phyloP scores from a whole-genome alignment of 2,329 filamentous ascomycete species.

The Cladosporium colombiae region DNA sequence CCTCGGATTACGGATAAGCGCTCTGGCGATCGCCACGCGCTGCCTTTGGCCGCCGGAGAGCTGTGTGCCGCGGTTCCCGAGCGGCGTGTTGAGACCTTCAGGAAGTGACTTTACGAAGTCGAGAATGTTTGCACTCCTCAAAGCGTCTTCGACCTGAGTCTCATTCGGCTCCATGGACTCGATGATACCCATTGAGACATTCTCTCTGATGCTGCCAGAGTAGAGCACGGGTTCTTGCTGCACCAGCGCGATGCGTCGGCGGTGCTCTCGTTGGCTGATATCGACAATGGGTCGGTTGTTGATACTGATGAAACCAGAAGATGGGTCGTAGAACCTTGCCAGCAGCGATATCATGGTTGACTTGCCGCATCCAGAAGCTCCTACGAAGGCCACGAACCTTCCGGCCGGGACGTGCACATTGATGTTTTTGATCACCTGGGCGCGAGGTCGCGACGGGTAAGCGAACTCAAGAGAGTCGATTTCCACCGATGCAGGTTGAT shows the following conservation, averaged over 20 bases:
- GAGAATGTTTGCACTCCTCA: slow-evolving; percentile 26
- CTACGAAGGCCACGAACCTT: slow-evolving; percentile 69
- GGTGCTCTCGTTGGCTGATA: slow-evolving; percentile 42
- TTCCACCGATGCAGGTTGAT: slow-evolving; percentile 26
- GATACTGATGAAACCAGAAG: slow-evolving; percentile 62
- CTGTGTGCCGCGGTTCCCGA: slow-evolving; percentile 28
- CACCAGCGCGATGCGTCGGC: slow-evolving; percentile 47
- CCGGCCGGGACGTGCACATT: slow-evolving; percentile 39
- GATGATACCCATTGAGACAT: slow-evolving; percentile 34
- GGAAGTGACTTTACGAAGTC: slow-evolving; percentile 28
- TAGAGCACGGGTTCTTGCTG: slow-evolving; percentile 51
- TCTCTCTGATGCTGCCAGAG: slow-evolving; percentile 45
- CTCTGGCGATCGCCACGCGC: slow-evolving; percentile 29
- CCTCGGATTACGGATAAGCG: slow-evolving; percentile 26
- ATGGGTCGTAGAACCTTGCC: slow-evolving; percentile 68
- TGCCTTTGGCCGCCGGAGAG: slow-evolving; percentile 32
- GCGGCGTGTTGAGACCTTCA: slow-evolving; percentile 30
- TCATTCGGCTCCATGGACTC: slow-evolving; percentile 17
- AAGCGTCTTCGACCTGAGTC: slow-evolving; percentile 22
- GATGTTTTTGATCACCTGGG: slow-evolving; percentile 41
- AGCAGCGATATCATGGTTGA: slow-evolving; percentile 66
- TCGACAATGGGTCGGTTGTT: slow-evolving; percentile 39
- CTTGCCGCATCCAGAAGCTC: slow-evolving; percentile 71
- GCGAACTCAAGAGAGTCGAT: slow-evolving; percentile 42
- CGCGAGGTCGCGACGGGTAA: slow-evolving; percentile 42